Base-by-base conservation (phyloP, 2,329 filamentous ascomycete genomes). In the Beauveria rudraprayagi region DNA sequence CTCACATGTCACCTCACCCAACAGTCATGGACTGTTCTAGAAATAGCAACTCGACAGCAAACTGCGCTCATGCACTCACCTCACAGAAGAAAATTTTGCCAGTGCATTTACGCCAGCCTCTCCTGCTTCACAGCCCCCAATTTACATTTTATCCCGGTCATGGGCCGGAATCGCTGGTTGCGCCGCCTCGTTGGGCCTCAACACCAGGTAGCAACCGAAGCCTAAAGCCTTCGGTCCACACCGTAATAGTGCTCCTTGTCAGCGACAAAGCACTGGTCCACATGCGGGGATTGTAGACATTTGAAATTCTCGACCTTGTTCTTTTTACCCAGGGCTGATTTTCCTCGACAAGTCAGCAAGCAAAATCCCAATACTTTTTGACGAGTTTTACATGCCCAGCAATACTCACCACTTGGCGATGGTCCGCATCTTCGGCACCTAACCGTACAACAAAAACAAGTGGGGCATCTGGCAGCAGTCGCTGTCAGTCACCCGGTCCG, bases 181-280 rank as follows among this genome's bases (percentile, higher is more conserved):
- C 53, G 55, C 55, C n/a, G 56, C 46, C 56, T 58, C 34, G 56
- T 58, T 58, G 56, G 56, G 56, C 56, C 30, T 51, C 56, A 58
- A 58, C 8, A 19, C 56, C 17, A 58, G 56, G 56, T 58, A 28
- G 34, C 56, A 51, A 58, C 56, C 24, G 17, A 46, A 46, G 56
- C 56, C 56, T 43, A 44, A 58, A 41, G 46, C 56, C 34, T 37
- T 37, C 34, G 34, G 34, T 48, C 46, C 46, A 48, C 46, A 48
- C 11, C 22, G 34, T 5, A 37, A 14, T 37, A 37, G 34, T 37
- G 34, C 11, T 37, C 34, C 34, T 37, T 37, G 34, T 37, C 34
- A 37, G 34, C 34, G 11, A 43, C 41, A 43, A 43, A 43, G 17
- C 17, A 43, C 51, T 41, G 52, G 16, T 44, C 52, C 52, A 55